These are phyloP conservation scores for Gaertneriomyces sp. DNA, from an alignment of 192 early-diverging fungal species.

Conservation along the genomic window DNA sequence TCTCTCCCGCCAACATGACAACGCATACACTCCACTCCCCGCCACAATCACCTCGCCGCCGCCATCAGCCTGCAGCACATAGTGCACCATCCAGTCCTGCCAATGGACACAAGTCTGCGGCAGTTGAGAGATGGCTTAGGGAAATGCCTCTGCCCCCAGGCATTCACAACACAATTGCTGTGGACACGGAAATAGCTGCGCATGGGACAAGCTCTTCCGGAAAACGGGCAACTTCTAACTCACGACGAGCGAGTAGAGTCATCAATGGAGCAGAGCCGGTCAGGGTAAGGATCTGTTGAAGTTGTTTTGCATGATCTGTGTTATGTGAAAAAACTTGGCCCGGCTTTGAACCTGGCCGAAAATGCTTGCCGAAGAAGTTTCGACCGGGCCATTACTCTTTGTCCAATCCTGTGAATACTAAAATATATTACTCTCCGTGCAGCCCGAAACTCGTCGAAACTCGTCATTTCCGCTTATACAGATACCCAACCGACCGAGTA, in stretches of 20 bases:
- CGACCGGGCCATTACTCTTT: too few species aligned
- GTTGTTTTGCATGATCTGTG: background rate
- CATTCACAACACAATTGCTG: background rate
- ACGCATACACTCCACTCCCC: too few species aligned
- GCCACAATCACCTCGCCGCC: too few species aligned
- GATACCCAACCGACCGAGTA: too few species aligned
- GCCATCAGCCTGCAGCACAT: too few species aligned
- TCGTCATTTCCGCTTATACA: too few species aligned
- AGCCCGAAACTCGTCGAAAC: too few species aligned
- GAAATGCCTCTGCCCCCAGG: slow-evolving; percentile 18
- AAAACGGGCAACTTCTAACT: background rate
- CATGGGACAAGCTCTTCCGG: background rate
- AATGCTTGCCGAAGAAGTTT: too few species aligned
- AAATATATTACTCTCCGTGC: too few species aligned
- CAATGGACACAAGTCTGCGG: slow-evolving; percentile 1
- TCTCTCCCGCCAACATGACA: too few species aligned
- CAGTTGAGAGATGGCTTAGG: slow-evolving; percentile 22
- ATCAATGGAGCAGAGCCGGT: background rate
- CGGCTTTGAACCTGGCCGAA: background rate
- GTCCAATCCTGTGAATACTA: too few species aligned
- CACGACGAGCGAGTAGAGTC: background rate
- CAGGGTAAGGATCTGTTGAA: background rate
- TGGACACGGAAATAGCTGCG: background rate
- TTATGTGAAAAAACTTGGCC: background rate
- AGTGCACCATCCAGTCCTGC: too few species aligned